Conservation (phyloP, 768 basidiomycete genomes). For the Rossbeevera mucosa region DNA sequence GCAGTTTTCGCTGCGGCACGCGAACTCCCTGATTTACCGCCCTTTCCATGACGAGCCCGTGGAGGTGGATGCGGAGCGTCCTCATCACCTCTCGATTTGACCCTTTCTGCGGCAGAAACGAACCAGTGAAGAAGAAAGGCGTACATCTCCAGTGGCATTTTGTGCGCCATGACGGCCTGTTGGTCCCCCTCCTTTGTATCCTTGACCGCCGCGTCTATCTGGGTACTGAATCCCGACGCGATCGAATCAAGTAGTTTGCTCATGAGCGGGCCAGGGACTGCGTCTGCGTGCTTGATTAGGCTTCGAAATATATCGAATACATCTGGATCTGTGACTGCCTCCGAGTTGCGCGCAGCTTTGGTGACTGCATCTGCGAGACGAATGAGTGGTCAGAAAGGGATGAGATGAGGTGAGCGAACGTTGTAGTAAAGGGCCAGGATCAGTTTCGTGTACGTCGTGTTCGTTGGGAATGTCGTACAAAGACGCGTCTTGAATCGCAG, state of each 20-base stretch:
- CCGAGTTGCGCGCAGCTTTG: constrained; percentile 70
- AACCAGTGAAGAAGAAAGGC: constrained; percentile 94
- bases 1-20: constrained; percentile 41
- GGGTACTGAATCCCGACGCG: constrained; percentile 64
- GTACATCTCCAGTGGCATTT: constrained; percentile 80
- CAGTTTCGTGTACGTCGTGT: constrained; percentile 55
- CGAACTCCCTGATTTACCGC: constrained; percentile 47
- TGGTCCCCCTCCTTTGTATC: constrained; percentile 70
- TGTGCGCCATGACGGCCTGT: constrained; percentile 58
- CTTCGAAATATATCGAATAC: constrained; percentile 81
- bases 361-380: constrained; percentile 64
- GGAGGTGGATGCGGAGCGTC: constrained; percentile 42
- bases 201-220: constrained; percentile 66
- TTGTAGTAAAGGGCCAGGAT: constrained; percentile 54
- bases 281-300: constrained; percentile 69
- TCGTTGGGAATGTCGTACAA: constrained; percentile 68
- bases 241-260: constrained; percentile 87
- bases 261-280: constrained; percentile 62
- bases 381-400: constrained; percentile 2
- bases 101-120: constrained; percentile 73
- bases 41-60: constrained; percentile 54
- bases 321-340: constrained; percentile 60
- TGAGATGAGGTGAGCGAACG: constrained; percentile 34
- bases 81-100: constrained; percentile 50
- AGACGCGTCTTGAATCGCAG: constrained; percentile 54